Base-by-base conservation (phyloP, 1,284 basidiomycete genomes). In the Leccinum pachyderme region DNA sequence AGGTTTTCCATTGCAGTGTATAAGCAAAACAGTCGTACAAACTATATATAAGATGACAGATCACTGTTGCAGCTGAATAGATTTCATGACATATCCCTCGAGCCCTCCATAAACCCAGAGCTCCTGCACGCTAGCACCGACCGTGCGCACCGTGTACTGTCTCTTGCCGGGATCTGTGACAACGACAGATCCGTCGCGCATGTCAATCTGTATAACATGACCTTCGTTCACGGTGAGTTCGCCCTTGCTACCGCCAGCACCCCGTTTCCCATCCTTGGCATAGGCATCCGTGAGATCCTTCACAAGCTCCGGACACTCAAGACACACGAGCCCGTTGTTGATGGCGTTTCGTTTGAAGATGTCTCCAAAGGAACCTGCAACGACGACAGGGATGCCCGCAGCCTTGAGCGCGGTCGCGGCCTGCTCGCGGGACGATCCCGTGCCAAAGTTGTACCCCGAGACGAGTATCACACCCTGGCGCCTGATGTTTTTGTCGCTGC, bases 331-430 rank as follows among this genome's bases (percentile, higher is more conserved):
- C 5, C 95, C 96, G 71, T 99, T 99, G 77, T 99, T 99, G 78
- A 99, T 99, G 13, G 94, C 89, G 72, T 99, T 99, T 32, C 96
- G 87, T 78, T 99, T 98, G 81, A 98, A 99, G 64, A 99, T 98
- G 73, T 99, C 97, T 15, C 97, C 96, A 67, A 99, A 99, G 29
- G 93, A 95, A 45, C 95, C 97, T 28, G 94, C 94, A 57, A 99
- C 83, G 52, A 99, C 95, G 49, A 98, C 78, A 1, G 95, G 94
- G 8, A 99, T 79, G 8, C 96, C 95, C 0, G 96, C 91, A 25
- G 95, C 85, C 72, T 96, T 95, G 62, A 99, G 86, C 2, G 96
- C 96, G 0, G 96, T 99, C 13, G 97, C 97, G 2, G 96, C 96
- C 73, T 99, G 96, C 74, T 99, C 96, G 49, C 96, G 87, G n/a